Percentiles rank a stretch among this genome's conserved stretches.
Evolutionary conservation across 2,329 filamentous ascomycete species (phyloP).

Genomic region (Fusarium sarcochroum): DNA sequence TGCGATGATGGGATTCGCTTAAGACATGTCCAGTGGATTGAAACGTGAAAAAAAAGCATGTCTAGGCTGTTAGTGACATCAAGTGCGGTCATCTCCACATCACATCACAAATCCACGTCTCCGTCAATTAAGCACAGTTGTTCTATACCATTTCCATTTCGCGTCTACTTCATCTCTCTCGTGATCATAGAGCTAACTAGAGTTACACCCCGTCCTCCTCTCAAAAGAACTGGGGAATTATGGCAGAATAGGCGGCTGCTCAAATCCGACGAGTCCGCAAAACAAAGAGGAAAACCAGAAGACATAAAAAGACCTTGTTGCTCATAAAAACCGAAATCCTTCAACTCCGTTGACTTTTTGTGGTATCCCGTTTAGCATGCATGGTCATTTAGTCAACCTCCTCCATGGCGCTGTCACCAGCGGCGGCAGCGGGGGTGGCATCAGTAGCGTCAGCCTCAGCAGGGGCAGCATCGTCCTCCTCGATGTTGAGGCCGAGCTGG

Average conservation of each 20-base stretch:
- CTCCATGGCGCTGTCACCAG: slow-evolving; percentile 97
- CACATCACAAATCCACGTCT: too few species aligned
- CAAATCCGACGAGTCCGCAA: slow-evolving; percentile 45
- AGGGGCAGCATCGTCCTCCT: slow-evolving; percentile 85
- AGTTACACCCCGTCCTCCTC: slow-evolving; percentile 55
- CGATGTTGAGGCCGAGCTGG: slow-evolving; percentile 96
- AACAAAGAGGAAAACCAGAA: slow-evolving; percentile 50
- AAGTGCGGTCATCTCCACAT: too few species aligned
- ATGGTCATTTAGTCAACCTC: slow-evolving; percentile 88
- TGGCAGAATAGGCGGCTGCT: slow-evolving; percentile 50
- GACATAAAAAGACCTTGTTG: slow-evolving; percentile 52
- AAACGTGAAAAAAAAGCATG: too few species aligned
- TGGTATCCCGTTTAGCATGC: slow-evolving; percentile 54
- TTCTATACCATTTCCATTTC: slow-evolving; percentile 53
- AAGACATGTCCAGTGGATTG: too few species aligned
- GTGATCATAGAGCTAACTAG: slow-evolving; percentile 59
- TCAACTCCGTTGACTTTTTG: slow-evolving; percentile 62
- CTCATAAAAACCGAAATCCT: slow-evolving; percentile 53
- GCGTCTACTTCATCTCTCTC: slow-evolving; percentile 59
- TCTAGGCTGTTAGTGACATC: too few species aligned
- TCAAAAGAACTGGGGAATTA: slow-evolving; percentile 52
- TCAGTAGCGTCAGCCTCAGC: slow-evolving; percentile 69
- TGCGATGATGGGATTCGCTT: too few species aligned
- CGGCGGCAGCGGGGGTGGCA: slow-evolving; percentile 69
- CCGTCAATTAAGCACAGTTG: slow-evolving; percentile 4